Conservation (phyloP, 495 filamentous ascomycete species). For the Tetracladium setigerum region DNA sequence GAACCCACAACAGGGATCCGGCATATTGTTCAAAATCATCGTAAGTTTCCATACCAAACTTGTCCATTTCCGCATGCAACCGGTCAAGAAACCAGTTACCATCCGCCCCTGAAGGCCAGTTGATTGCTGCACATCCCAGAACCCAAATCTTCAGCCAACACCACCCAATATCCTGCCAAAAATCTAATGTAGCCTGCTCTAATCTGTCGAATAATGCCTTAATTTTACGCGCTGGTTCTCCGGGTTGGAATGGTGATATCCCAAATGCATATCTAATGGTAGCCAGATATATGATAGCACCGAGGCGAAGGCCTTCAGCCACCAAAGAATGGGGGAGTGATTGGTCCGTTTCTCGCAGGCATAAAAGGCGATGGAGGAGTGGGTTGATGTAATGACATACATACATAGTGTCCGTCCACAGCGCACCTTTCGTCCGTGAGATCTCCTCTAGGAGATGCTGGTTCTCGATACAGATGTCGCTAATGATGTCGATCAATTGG, state of each 20-base stretch:
- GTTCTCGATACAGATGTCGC: neutral
- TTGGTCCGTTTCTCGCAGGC: neutral
- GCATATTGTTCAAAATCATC: slow-evolving; percentile 2
- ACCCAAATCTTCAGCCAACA: neutral
- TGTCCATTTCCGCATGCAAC: neutral
- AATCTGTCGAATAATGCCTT: neutral
- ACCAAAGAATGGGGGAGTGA: neutral
- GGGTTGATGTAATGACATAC: slow-evolving; percentile 1
- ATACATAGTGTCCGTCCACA: slow-evolving; percentile 4
- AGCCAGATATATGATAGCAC: neutral
- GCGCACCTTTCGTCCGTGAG: neutral
- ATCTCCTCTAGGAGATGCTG: neutral
- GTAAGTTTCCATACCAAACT: neutral
- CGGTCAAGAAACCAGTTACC: neutral
- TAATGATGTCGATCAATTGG: slow-evolving; percentile 1
- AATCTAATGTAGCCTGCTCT: neutral
- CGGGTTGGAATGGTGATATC: slow-evolving; percentile 1
- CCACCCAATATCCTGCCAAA: neutral
- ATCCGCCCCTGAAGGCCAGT: neutral
- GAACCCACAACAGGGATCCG: neutral
- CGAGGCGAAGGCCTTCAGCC: slow-evolving; percentile 1
- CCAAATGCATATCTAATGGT: slow-evolving; percentile 1
- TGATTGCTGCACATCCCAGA: slow-evolving; percentile 1
- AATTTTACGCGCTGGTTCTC: neutral
- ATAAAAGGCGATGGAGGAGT: slow-evolving; percentile 1